Conservation (phyloP, 23 red algal genomes). For the Chondrus crispus region DNA sequence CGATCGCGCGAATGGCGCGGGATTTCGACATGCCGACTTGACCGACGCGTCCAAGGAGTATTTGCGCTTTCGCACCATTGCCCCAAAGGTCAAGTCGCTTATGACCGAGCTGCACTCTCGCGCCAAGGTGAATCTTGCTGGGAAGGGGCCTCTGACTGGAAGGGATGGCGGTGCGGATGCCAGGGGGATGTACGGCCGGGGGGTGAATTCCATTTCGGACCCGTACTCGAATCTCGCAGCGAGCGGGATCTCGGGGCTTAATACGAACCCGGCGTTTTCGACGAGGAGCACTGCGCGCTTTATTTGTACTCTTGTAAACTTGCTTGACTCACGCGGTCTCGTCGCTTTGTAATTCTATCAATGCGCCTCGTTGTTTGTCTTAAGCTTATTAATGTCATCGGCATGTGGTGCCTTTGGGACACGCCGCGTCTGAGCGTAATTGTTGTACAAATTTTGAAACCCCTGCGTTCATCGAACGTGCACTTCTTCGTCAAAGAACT, state of each 20-base stretch:
- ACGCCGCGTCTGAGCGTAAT: no score
- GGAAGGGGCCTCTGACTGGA: no score
- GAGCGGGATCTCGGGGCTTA: background rate
- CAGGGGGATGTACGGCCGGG: background rate
- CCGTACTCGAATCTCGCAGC: conserved; percentile 34
- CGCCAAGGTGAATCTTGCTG: background rate
- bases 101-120: conserved; percentile 69
- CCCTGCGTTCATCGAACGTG: background rate
- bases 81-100: conserved; percentile 61
- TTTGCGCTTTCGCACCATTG: conserved; percentile 77
- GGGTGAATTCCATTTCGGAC: conserved; percentile 14
- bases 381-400: no score
- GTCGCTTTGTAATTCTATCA: conserved; percentile 48
- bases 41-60: conserved; percentile 76
- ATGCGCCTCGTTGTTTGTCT: no score
- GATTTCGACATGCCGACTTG: conserved; percentile 70
- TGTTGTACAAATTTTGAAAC: no score
- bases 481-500: background rate
- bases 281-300: conserved; percentile 47
- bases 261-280: conserved; percentile 29
- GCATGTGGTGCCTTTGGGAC: no score
- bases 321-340: conserved; percentile 58
- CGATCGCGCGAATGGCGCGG: conserved; percentile 37
- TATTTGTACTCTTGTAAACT: no score
- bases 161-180: no score